Conservation (phyloP, 2,329 filamentous ascomycete genomes). For the Diaporthe citrichinensis region DNA sequence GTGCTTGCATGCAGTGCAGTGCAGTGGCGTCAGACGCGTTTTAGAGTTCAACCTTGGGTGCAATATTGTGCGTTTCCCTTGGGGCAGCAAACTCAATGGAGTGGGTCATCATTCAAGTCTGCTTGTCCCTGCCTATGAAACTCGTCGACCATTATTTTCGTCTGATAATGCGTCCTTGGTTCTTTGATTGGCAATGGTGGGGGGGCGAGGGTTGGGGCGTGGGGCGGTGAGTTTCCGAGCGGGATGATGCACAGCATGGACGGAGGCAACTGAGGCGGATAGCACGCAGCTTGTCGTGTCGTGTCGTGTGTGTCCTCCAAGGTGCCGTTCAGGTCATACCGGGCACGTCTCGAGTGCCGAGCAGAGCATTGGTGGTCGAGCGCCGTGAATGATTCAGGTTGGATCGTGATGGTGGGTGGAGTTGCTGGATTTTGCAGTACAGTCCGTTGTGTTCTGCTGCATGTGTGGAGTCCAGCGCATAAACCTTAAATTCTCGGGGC, state of each 20-base stretch:
- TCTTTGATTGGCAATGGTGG: neutral
- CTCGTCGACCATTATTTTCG: constrained; percentile 12
- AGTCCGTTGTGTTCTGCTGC: neutral
- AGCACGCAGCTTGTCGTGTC: too few relatives aligned
- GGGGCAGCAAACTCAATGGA: constrained; percentile 1
- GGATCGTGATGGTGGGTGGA: constrained; percentile 8
- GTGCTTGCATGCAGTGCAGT: neutral
- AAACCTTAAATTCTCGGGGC: constrained; percentile 19
- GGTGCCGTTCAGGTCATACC: neutral
- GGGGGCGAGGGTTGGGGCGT: neutral
- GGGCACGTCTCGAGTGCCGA: neutral
- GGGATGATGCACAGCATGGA: too few relatives aligned
- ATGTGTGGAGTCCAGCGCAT: constrained; percentile 29
- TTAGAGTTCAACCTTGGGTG: neutral
- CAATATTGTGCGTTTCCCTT: neutral
- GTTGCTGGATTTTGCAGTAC: constrained; percentile 3
- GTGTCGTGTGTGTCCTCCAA: too few relatives aligned
- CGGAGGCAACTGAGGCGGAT: too few relatives aligned
- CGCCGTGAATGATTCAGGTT: constrained; percentile 17
- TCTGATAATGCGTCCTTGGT: constrained; percentile 12
- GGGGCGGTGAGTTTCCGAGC: constrained; percentile 11
- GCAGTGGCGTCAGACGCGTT: neutral
- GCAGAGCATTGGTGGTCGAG: constrained; percentile 11
- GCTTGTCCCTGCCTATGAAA: constrained; percentile 18
- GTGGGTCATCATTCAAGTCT: neutral